phyloP scores from a whole-genome alignment of 352 stramenopile genomes.

The Peronospora farinosa region DNA sequence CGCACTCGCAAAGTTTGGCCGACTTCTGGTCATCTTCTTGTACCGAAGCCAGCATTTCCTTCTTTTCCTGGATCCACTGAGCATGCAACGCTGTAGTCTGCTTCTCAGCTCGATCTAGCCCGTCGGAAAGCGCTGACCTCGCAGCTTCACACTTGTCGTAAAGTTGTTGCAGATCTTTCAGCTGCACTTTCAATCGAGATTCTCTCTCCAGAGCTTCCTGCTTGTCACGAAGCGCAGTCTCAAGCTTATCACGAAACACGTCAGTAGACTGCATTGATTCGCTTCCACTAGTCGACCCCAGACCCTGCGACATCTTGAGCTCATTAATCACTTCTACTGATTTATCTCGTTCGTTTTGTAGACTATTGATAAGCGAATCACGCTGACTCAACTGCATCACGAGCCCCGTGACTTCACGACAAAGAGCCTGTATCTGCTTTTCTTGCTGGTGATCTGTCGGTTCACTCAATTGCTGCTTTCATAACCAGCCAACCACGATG shows the following conservation, averaged over 20 bases:
- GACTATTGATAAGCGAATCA: constrained; percentile 48
- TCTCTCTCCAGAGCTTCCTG: constrained; percentile 22
- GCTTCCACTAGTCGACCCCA: constrained; percentile 26
- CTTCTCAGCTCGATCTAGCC: constrained; percentile 44
- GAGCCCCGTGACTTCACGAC: constrained; percentile 46
- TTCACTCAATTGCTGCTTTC: constrained; percentile 24
- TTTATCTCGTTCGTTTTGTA: constrained; percentile 47
- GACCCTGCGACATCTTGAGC: constrained; percentile 32
- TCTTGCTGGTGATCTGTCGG: constrained; percentile 36
- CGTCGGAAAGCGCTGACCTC: constrained; percentile 34
- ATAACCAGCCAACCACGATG: neutral
- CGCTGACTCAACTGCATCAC: constrained; percentile 52
- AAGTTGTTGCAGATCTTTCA: constrained; percentile 40
- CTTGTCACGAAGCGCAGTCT: constrained; percentile 28
- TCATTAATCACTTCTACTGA: constrained; percentile 37
- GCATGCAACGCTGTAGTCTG: constrained; percentile 46
- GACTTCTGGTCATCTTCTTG: constrained; percentile 35
- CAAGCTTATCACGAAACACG: constrained; percentile 28
- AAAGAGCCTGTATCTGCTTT: constrained; percentile 49
- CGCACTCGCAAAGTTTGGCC: constrained; percentile 30
- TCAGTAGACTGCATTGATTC: constrained; percentile 20
- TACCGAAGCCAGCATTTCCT: constrained; percentile 29
- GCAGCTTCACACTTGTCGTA: constrained; percentile 41
- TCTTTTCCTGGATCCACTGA: constrained; percentile 62
- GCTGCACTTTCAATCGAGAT: constrained; percentile 13